Conservation (phyloP, 495 filamentous ascomycete species). For the Recurvomyces mirabilis region DNA sequence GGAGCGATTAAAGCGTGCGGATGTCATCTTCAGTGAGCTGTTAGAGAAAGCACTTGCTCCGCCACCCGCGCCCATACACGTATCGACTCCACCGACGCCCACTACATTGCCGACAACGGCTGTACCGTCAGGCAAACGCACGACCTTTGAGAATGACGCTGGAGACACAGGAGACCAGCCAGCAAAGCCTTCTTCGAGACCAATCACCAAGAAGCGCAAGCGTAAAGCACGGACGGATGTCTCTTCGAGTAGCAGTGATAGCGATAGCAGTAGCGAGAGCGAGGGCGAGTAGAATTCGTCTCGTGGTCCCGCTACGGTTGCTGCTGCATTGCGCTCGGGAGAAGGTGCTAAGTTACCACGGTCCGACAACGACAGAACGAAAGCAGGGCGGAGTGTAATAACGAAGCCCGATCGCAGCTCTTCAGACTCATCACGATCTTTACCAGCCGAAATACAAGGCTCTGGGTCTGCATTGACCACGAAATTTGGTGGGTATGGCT, state of each 20-base stretch:
- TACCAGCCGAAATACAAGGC: too few species aligned
- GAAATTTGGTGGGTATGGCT: too few species aligned
- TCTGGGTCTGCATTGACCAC: too few species aligned
- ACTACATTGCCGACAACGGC: too few species aligned
- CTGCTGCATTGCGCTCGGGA: conserved; percentile 1
- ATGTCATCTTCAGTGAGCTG: conserved; percentile 7
- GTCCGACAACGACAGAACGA: background rate
- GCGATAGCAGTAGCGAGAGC: conserved; percentile 8
- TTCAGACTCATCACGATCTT: background rate
- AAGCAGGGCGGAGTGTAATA: background rate
- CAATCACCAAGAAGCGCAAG: conserved; percentile 7
- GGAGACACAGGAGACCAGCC: background rate
- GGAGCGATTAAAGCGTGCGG: conserved; percentile 11
- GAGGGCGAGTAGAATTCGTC: conserved; percentile 6
- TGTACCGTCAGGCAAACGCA: too few species aligned
- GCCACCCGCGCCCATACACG: background rate
- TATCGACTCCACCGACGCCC: too few species aligned
- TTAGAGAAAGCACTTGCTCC: conserved; percentile 5
- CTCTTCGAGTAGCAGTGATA: conserved; percentile 7
- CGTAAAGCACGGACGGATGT: conserved; percentile 16
- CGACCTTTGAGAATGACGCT: background rate
- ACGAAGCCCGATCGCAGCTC: background rate
- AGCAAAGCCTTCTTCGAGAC: background rate
- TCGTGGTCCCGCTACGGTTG: conserved; percentile 4
- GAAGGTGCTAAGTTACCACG: background rate